A percentile compares a stretch with the other conserved stretches of the same genome.
Conservation (phyloP, 768 basidiomycete genomes). For the Tephrocybe sp. region DNA sequence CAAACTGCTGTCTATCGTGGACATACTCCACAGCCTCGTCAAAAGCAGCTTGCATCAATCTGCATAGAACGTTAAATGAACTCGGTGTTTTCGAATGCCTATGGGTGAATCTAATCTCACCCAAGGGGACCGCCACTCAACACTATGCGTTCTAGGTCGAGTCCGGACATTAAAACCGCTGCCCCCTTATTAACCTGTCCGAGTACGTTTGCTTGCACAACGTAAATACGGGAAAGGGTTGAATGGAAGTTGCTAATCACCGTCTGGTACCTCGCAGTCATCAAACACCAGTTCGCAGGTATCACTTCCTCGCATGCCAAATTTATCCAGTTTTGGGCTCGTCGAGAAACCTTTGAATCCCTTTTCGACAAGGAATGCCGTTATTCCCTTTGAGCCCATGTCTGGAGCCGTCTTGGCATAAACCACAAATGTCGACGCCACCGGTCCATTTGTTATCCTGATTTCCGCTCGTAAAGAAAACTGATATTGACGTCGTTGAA, state of each 20-base stretch:
- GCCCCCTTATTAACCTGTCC: slow-evolving; percentile 79
- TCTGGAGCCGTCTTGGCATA: slow-evolving; percentile 87
- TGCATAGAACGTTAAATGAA: slow-evolving; percentile 23
- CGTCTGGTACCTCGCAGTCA: slow-evolving; percentile 84
- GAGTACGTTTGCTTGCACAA: slow-evolving; percentile 69
- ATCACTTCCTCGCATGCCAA: slow-evolving; percentile 95
- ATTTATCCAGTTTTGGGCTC: slow-evolving; percentile 89
- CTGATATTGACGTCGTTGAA: background rate
- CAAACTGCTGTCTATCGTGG: slow-evolving; percentile 93
- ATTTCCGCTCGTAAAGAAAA: slow-evolving; percentile 7
- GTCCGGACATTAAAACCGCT: slow-evolving; percentile 88
- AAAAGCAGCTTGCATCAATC: slow-evolving; percentile 92
- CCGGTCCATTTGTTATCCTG: slow-evolving; percentile 95
- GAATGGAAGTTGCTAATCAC: slow-evolving; percentile 34
- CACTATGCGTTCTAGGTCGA: slow-evolving; percentile 90
- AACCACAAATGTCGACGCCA: slow-evolving; percentile 86
- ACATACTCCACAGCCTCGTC: slow-evolving; percentile 85
- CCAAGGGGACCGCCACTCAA: slow-evolving; percentile 91
- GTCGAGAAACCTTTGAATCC: slow-evolving; percentile 84
- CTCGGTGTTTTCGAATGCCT: slow-evolving; percentile 3
- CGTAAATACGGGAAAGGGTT: slow-evolving; percentile 8
- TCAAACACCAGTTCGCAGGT: slow-evolving; percentile 94
- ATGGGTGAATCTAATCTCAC: slow-evolving; percentile 33
- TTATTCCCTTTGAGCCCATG: slow-evolving; percentile 83
- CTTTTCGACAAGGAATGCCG: slow-evolving; percentile 87